Base-by-base conservation (phyloP, 2,329 filamentous ascomycete genomes). In the Phaeosphaeria sp. region DNA sequence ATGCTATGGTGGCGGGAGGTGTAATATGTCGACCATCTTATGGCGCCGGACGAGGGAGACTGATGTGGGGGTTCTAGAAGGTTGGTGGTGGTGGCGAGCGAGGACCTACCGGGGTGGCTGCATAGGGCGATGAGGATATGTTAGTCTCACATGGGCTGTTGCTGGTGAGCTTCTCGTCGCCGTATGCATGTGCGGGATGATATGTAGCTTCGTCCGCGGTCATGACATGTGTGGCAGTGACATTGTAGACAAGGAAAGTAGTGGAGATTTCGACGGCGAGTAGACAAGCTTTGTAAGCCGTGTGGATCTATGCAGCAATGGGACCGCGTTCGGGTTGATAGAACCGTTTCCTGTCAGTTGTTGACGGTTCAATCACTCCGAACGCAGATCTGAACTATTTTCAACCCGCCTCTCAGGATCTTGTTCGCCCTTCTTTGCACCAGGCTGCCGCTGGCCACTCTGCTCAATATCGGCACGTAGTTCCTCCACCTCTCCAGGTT, bases 401-500 rank as follows among this genome's bases (percentile, higher is more conserved):
- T 44, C 46, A 6, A 11, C 21, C 10, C 20, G 30, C 4, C 48
- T 43, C 41, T 53, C 54, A 33, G 64, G 60, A 54, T 66, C 52
- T 48, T 67, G 67, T n/a, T 62, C 55, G 1, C 50, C 58, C 52
- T 53, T 62, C 50, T 27, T 52, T 13, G 43, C 23, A 17, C 52
- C 41, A n/a, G 43, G n/a, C 25, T 20, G 46, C 39, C 17, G 42
- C 25, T 53, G 50, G 18, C 64, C 64, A 54, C 59, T 67, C 17
- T 64, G 44, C 46, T 63, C 58, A 50, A 66, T 66, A n/a, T 62
- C 56, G 9, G 46, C 51, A 10, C 59, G 49, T 3, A 67, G 39
- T 52, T 68, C 62, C 20, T 63, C 58, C 23, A 65, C 49, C 39
- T 67, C 64, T 39, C 58, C 56, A 9, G 52, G 52, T 39, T 49